phyloP scores from a whole-genome alignment of 2,329 filamentous ascomycete genomes.

The Kalmusia sp. region DNA sequence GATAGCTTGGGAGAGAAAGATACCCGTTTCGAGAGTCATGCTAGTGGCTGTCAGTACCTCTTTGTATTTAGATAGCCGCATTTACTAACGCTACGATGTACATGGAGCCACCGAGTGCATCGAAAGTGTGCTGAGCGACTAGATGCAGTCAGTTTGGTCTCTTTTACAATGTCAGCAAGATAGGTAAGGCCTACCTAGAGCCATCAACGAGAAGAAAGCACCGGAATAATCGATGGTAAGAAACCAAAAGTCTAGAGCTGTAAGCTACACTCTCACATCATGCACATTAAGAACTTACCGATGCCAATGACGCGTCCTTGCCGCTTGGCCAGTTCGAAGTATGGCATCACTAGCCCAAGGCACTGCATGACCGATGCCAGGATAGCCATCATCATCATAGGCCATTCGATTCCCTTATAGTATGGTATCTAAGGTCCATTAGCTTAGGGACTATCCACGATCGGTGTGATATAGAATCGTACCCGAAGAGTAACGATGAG shows the following conservation, averaged over 20 bases:
- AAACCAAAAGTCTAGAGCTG: slow-evolving; percentile 59
- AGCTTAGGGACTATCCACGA: slow-evolving; percentile 2
- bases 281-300: slow-evolving; percentile 48
- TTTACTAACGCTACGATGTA: slow-evolving; percentile 65
- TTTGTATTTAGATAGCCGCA: background rate
- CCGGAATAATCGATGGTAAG: slow-evolving; percentile 66
- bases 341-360: slow-evolving; percentile 65
- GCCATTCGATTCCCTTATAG: slow-evolving; percentile 59
- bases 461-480: background rate
- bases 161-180: background rate
- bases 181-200: slow-evolving; percentile 57
- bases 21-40: slow-evolving; percentile 64
- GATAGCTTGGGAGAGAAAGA: slow-evolving; percentile 65
- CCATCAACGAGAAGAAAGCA: slow-evolving; percentile 69
- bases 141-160: slow-evolving; percentile 31
- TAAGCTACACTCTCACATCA: slow-evolving; percentile 8
- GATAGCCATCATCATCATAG: slow-evolving; percentile 64
- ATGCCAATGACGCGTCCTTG: slow-evolving; percentile 68
- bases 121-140: slow-evolving; percentile 68
- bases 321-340: slow-evolving; percentile 68
- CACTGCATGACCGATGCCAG: slow-evolving; percentile 65
- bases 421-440: slow-evolving; percentile 58
- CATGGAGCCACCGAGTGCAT: slow-evolving; percentile 65
- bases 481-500: slow-evolving; percentile 65
- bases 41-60: slow-evolving; percentile 41